phyloP scores from a whole-genome alignment of 306 rosid species.

The Gillenia trifoliata region DNA sequence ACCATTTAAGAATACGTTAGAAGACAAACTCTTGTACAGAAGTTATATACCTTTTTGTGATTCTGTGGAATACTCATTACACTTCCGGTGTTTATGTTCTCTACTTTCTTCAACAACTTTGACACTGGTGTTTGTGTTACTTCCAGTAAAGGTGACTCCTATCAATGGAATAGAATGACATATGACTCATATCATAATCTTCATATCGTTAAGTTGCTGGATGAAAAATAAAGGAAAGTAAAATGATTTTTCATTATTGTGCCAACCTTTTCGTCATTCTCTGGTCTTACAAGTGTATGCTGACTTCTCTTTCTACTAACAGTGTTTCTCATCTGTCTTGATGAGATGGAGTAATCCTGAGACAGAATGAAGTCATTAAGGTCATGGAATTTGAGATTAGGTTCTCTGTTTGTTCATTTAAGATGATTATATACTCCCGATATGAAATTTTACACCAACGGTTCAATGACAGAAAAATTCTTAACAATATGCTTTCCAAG shows the following conservation, averaged over 20 bases:
- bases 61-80: slow-evolving; percentile 65
- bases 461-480: not conserved
- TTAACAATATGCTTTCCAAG: not conserved
- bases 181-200: slow-evolving; percentile 7
- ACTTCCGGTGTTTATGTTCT: slow-evolving; percentile 57
- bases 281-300: slow-evolving; percentile 32
- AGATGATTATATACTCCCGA: not conserved
- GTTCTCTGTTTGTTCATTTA: not conserved
- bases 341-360: slow-evolving; percentile 72
- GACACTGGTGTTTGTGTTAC: slow-evolving; percentile 72
- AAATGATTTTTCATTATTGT: slow-evolving; percentile 18
- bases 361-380: slow-evolving; percentile 19
- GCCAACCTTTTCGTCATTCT: slow-evolving; percentile 33
- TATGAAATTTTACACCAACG: not conserved
- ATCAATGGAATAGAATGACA: slow-evolving; percentile 20
- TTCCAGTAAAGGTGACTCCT: slow-evolving; percentile 63
- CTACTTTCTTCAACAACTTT: slow-evolving; percentile 67
- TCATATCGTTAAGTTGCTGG: slow-evolving; percentile 9
- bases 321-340: slow-evolving; percentile 58
- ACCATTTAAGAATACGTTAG: not conserved
- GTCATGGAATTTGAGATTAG: not conserved
- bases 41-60: slow-evolving; percentile 64
- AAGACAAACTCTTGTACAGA: not conserved
- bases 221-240: slow-evolving; percentile 17
- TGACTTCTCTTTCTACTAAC: slow-evolving; percentile 51